These are phyloP conservation scores for Aspergillus sp. DNA, from an alignment of 2,329 filamentous ascomycete species.

Conservation along the genomic window DNA sequence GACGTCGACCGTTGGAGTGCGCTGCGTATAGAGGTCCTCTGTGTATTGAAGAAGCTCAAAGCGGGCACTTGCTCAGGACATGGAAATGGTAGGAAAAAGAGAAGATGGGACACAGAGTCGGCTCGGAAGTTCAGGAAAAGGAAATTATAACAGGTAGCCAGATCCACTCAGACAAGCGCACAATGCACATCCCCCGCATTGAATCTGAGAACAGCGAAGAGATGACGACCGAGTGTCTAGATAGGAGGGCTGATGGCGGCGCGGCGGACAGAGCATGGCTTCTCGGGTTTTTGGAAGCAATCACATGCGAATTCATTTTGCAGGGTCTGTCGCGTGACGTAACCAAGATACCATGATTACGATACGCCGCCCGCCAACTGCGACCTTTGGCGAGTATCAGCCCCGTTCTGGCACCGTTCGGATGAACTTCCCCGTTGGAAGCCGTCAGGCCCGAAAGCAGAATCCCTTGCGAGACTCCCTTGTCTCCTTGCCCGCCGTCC, in stretches of 20 bases:
- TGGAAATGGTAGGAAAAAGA: neutral
- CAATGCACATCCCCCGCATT: conserved; percentile 27
- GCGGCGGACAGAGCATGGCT: conserved; percentile 26
- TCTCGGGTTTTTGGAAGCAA: conserved; percentile 31
- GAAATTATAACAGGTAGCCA: conserved; percentile 21
- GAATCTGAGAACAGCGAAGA: conserved; percentile 10
- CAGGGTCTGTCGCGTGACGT: conserved; percentile 39
- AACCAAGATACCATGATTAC: conserved; percentile 36
- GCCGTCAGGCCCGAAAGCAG: conserved; percentile 12
- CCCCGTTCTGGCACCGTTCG: conserved; percentile 21
- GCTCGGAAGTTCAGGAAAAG: conserved; percentile 16
- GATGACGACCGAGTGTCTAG: conserved; percentile 27
- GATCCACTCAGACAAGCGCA: conserved; percentile 16
- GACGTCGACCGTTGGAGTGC: conserved; percentile 20
- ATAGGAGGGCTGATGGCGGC: conserved; percentile 17
- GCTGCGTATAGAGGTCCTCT: conserved; percentile 9
- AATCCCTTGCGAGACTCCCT: conserved; percentile 13
- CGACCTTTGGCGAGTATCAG: conserved; percentile 12
- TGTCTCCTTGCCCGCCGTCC: neutral
- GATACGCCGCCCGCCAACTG: neutral
- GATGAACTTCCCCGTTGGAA: conserved; percentile 25
- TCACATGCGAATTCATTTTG: conserved; percentile 40
- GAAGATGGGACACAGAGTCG: neutral
- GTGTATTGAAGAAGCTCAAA: neutral
- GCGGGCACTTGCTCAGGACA: neutral